Conservation (phyloP, 2,329 filamentous ascomycete species). For the Colletotrichum somersetense region DNA sequence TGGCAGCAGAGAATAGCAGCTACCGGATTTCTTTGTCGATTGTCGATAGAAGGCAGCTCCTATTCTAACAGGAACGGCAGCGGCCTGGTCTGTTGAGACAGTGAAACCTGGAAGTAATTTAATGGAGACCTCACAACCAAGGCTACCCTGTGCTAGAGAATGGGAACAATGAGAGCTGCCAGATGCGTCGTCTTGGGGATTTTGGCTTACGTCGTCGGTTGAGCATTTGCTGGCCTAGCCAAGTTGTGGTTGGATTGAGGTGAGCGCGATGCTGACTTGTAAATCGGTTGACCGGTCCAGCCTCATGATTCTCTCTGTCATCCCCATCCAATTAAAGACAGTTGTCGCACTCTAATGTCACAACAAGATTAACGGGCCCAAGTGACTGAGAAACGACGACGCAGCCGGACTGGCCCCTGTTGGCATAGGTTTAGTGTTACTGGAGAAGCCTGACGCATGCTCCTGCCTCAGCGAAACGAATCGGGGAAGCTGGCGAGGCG, state of each 20-base stretch:
- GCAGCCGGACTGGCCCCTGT: neutral
- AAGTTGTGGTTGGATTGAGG: neutral
- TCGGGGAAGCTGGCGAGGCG: neutral
- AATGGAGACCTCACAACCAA: neutral
- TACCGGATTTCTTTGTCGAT: neutral
- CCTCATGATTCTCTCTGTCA: neutral
- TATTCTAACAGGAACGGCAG: neutral
- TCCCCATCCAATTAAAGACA: neutral
- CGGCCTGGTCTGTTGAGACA: neutral
- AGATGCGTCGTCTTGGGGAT: neutral
- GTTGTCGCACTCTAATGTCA: neutral
- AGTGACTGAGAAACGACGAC: neutral
- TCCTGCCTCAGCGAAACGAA: neutral
- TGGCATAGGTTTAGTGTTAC: neutral
- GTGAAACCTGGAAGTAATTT: no score
- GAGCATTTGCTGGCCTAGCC: neutral
- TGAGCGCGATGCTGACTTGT: neutral
- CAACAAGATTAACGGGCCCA: neutral
- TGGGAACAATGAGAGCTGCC: neutral
- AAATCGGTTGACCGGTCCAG: neutral
- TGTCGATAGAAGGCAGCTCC: neutral
- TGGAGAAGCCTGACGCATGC: neutral
- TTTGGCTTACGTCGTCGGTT: neutral
- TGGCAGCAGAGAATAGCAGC: neutral
- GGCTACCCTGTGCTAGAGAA: neutral